Evolutionary conservation across 2,329 filamentous ascomycete species (phyloP), one percentile per base, ranked within the genome.

Genomic region (Tricladium varicosporioides): DNA sequence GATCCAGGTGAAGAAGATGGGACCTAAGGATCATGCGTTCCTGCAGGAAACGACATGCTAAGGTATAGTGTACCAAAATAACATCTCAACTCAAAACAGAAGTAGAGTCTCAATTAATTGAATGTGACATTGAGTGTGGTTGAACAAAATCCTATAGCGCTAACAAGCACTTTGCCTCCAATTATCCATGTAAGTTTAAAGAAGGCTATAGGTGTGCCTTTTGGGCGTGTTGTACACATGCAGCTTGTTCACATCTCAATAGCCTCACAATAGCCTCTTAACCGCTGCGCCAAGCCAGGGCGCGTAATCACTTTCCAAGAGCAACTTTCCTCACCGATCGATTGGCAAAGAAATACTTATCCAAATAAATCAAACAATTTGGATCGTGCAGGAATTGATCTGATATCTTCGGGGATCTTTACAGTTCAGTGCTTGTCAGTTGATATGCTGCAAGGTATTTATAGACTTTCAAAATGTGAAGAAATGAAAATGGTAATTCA

Each of bases 1-100:
- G 75, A 88, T 91, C 16, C 88, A 91, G 67, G 76, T 86, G 2
- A 75, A 69, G 19, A 59, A 58, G 13, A 67, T 69, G 63, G 69
- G 66, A 5, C 67, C 61, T 58, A 60, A 56, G 10, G 53, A 62
- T 13, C 66, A 70, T 61, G 49, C 42, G 1, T 60, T 70, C 16
- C 50, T 70, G 48, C 61, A 63, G 52, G 67, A 68, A 50, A 57
- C 48, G 36, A 40, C n/a, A 10, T 40, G 11, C 5, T 13, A 10
- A 40, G 5, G 11, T 40, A 11, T 13, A 40, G 9, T 40, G n/a
- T 15, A 42, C 18, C 7, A 27, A 27, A 27, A 27, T 27, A 27
- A 27, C 7, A 27, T 27, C 22, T 27, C 7, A 27, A 27, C 22
- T 27, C 22, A 27, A 27, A 27, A 27, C 22, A 27, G 22, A 27